Percentiles rank a stretch among this genome's conserved stretches.
phyloP scores from a whole-genome alignment of 306 rosid genomes.

The Gillenia trifoliata region DNA sequence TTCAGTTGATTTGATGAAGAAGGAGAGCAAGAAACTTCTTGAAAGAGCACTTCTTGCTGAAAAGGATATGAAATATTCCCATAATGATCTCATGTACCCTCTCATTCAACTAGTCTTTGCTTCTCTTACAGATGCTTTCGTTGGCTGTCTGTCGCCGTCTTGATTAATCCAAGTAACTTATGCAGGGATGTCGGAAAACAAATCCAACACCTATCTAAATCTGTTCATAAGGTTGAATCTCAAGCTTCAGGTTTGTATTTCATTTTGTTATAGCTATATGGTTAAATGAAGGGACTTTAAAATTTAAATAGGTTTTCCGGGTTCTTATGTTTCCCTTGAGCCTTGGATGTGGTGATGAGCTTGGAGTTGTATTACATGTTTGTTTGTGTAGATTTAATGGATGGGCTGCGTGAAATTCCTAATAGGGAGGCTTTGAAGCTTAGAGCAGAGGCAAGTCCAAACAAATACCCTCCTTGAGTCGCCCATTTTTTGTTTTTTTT shows the following conservation, averaged over 20 bases:
- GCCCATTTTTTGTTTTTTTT: not conserved
- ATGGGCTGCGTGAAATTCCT: constrained; percentile 71
- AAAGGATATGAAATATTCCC: constrained; percentile 80
- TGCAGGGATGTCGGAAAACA: constrained; percentile 66
- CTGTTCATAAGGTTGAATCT: constrained; percentile 57
- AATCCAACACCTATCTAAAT: constrained; percentile 61
- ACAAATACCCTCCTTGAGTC: not conserved
- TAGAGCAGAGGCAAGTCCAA: constrained; percentile 72
- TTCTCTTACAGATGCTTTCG: not conserved
- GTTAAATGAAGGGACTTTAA: not conserved
- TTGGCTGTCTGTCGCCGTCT: not conserved
- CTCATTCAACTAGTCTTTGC: constrained; percentile 1
- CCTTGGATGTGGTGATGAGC: not conserved
- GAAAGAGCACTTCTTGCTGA: constrained; percentile 81
- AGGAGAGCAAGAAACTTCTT: constrained; percentile 77
- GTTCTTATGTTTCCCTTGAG: not conserved
- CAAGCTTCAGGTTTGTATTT: constrained; percentile 54
- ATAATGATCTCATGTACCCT: constrained; percentile 53
- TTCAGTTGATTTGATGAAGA: constrained; percentile 73
- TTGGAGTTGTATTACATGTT: not conserved
- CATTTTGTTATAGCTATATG: not conserved
- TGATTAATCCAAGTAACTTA: constrained; percentile 13
- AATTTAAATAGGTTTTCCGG: not conserved
- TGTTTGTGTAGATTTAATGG: constrained; percentile 57
- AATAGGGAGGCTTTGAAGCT: constrained; percentile 72